phyloP scores from a whole-genome alignment of 2,329 filamentous ascomycete species.

The Scopulariopsis brevicaulis region DNA sequence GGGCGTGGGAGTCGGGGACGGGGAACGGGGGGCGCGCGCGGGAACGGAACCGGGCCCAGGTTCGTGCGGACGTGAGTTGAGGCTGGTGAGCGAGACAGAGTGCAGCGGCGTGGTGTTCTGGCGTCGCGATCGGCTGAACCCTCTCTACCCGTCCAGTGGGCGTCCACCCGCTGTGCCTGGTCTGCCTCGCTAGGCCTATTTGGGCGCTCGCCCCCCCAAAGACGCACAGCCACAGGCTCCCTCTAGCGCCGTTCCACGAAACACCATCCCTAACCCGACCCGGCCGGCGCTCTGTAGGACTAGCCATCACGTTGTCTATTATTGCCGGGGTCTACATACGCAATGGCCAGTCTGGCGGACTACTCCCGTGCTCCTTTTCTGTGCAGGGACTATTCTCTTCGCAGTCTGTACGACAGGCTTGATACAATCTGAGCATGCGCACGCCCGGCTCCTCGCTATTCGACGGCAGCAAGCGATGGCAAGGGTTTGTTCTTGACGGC shows the following conservation, averaged over 20 bases:
- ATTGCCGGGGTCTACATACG: no score
- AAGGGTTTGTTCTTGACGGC: neutral
- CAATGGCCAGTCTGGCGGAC: no score
- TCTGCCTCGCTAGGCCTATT: neutral
- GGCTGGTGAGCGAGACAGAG: conserved; percentile 2
- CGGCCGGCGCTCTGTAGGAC: no score
- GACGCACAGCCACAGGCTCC: neutral
- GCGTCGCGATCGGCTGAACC: conserved; percentile 1
- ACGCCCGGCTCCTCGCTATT: neutral
- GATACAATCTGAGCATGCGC: neutral
- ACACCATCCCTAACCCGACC: no score
- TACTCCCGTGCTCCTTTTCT: neutral
- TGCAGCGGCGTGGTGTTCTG: neutral
- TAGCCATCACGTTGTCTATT: no score
- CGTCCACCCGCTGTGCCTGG: neutral
- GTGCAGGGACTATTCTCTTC: neutral
- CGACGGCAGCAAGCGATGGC: neutral
- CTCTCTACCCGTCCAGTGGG: neutral
- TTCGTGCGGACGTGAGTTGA: neutral
- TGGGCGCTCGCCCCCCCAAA: neutral
- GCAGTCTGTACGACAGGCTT: neutral
- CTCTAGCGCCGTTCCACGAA: no score
- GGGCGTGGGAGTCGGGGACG: neutral
- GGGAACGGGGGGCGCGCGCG: neutral
- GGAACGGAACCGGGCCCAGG: neutral